Conservation (phyloP, 192 early-diverging fungal genomes). For the Backusella liffmaniae region DNA sequence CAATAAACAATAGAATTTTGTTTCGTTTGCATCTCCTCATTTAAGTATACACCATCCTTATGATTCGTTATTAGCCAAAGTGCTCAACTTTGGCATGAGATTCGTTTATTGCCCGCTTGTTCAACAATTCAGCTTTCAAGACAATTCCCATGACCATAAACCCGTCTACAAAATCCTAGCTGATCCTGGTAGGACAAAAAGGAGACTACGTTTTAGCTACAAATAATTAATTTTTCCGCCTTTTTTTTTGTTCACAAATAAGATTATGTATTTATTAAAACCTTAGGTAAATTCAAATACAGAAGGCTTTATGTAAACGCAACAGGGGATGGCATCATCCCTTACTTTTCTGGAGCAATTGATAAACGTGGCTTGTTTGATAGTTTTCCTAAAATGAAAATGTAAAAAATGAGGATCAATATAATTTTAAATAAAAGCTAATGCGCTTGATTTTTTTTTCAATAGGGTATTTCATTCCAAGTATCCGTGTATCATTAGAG, state of each 20-base stretch:
- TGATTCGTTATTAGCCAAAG: background rate
- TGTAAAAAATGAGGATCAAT: background rate
- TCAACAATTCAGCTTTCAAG: background rate
- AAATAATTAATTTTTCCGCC: background rate
- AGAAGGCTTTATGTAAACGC: background rate
- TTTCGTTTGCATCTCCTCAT: background rate
- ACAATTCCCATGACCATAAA: background rate
- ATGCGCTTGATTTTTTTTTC: background rate
- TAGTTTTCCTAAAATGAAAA: background rate
- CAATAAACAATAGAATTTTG: background rate
- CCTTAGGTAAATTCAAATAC: background rate
- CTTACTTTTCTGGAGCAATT: background rate
- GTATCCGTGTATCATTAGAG: background rate
- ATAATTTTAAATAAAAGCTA: background rate
- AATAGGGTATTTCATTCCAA: background rate
- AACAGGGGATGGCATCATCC: background rate
- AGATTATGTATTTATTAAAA: background rate
- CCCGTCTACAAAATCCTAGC: background rate
- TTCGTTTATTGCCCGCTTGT: background rate
- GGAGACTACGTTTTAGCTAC: background rate
- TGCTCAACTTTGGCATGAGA: background rate
- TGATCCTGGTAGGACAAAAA: background rate
- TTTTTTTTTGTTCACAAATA: background rate
- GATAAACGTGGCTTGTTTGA: conserved; percentile 1
- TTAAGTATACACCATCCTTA: background rate